Percentiles rank a stretch among this genome's conserved stretches.
Evolutionary conservation across 352 stramenopile species (phyloP).

Genomic region (Globisporangium mamillatum): DNA sequence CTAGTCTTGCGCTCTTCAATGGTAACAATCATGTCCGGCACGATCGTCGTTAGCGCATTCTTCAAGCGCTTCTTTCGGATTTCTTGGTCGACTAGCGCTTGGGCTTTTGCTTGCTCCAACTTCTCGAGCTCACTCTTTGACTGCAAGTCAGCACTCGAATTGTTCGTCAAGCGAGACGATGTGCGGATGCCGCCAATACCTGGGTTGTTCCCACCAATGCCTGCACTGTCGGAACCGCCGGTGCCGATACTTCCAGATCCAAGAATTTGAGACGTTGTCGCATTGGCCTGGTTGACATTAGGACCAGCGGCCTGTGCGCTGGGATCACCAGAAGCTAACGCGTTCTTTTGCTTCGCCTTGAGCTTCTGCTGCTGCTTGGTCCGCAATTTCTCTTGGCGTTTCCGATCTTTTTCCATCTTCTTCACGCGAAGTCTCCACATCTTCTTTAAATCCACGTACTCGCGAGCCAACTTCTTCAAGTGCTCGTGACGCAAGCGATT

Average conservation of each 20-base stretch:
- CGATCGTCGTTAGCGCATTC: conserved; percentile 77
- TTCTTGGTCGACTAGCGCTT: conserved; percentile 77
- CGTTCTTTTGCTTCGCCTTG: conserved; percentile 44
- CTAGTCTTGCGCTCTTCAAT: conserved; percentile 44
- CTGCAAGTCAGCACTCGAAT: conserved; percentile 73
- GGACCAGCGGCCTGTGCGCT: conserved; percentile 2
- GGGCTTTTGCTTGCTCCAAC: conserved; percentile 73
- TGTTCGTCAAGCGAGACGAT: conserved; percentile 85
- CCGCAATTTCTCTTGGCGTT: conserved; percentile 78
- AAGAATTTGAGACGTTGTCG: conserved; percentile 36
- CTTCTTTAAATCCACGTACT: conserved; percentile 83
- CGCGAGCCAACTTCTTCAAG: conserved; percentile 64
- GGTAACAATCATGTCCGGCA: conserved; percentile 83
- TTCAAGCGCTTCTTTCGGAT: conserved; percentile 79
- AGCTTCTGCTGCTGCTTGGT: conserved; percentile 67
- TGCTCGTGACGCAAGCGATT: conserved; percentile 70
- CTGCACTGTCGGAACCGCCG: conserved; percentile 9
- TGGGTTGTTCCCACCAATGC: conserved; percentile 18
- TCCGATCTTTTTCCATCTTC: conserved; percentile 85
- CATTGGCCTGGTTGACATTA: conserved; percentile 26
- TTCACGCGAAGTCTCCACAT: conserved; percentile 83
- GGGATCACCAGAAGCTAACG: conserved; percentile 19
- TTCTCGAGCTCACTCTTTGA: conserved; percentile 76
- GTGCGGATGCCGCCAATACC: conserved; percentile 43
- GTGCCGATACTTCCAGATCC: conserved; percentile 28